Percentiles rank a stretch among this genome's conserved stretches.
Conservation (phyloP, 164 flowering plant species). For the Dillenia suffruticosa region DNA sequence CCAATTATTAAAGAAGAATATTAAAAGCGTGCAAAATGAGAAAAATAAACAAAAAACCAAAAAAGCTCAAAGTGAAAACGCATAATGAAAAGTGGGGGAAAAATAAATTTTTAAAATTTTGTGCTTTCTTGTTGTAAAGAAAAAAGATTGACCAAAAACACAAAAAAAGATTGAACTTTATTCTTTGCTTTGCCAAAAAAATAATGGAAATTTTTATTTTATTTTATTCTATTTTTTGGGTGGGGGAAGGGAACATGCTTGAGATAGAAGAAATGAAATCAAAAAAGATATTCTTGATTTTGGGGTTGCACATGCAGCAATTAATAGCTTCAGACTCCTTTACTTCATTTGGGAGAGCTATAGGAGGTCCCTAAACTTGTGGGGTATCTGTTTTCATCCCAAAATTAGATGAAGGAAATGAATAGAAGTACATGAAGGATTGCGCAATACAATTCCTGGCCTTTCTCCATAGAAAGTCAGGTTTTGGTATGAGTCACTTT, state of each 20-base stretch:
- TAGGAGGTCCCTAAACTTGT: conserved; percentile 19
- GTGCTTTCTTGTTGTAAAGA: background rate
- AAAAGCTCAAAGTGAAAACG: background rate
- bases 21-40: too few species aligned
- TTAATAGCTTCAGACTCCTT: conserved; percentile 29
- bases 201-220: background rate
- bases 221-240: conserved; percentile 8
- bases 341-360: conserved; percentile 47
- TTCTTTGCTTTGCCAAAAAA: background rate
- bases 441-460: background rate
- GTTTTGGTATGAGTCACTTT: too few species aligned
- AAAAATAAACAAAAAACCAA: too few species aligned
- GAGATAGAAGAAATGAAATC: conserved; percentile 29
- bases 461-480: too few species aligned
- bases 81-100: background rate
- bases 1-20: too few species aligned
- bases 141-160: background rate
- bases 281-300: conserved; percentile 18
- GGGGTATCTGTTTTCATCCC: conserved; percentile 19
- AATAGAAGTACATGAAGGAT: conserved; percentile 5
- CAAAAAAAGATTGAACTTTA: conserved; percentile 3
- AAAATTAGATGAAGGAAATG: conserved; percentile 18
- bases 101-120: background rate
- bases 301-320: conserved; percentile 44
- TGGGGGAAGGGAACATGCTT: conserved; percentile 23